These are phyloP conservation scores for Ehretia macrophylla DNA, from an alignment of 257 asterid genomes.

Conservation along the genomic window DNA sequence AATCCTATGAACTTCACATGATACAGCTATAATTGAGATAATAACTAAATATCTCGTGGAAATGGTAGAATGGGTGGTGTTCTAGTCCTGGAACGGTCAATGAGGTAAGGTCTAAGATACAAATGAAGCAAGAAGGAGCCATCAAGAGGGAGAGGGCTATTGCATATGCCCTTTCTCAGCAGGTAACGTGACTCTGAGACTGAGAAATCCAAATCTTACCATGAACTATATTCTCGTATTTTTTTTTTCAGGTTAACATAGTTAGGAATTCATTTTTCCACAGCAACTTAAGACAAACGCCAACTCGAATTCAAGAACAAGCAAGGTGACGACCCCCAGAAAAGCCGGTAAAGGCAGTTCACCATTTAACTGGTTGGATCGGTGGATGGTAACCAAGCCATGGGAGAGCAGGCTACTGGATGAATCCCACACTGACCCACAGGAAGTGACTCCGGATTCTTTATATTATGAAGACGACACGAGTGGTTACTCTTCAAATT, in stretches of 20 bases:
- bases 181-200: conserved; percentile 41
- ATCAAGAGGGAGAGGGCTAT: conserved; percentile 80
- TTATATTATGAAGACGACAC: conserved; percentile 16
- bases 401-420: conserved; percentile 42
- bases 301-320: conserved; percentile 24
- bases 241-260: no score
- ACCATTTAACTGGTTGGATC: conserved; percentile 60
- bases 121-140: conserved; percentile 85
- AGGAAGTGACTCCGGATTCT: conserved; percentile 30
- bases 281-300: conserved; percentile 37
- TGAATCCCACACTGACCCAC: conserved; percentile 29
- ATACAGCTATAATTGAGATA: neutral
- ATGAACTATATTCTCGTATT: neutral
- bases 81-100: conserved; percentile 64
- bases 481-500: conserved; percentile 27
- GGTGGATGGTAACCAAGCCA: conserved; percentile 72
- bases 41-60: neutral
- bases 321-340: conserved; percentile 26
- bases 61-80: conserved; percentile 78
- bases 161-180: conserved; percentile 65
- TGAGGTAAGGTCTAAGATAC: conserved; percentile 66
- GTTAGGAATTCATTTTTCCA: neutral
- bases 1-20: neutral
- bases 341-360: conserved; percentile 26
- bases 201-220: neutral